phyloP scores from a whole-genome alignment of 2,329 filamentous ascomycete species.

The Aspergillus unguis region DNA sequence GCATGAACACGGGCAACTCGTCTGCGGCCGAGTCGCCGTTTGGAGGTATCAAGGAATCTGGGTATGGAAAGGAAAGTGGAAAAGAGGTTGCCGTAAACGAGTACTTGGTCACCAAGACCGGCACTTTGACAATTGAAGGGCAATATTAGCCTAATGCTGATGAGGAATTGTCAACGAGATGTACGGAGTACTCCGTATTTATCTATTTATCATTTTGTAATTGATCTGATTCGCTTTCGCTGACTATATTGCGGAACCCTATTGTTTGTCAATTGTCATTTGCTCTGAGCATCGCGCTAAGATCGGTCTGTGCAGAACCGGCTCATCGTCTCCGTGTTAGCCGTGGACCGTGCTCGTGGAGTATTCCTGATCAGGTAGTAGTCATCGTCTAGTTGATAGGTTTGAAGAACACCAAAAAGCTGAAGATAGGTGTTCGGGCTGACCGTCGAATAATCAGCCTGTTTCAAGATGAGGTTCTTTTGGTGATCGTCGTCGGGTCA shows the following conservation, averaged over 20 bases:
- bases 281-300: not conserved
- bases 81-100: slow-evolving; percentile 64
- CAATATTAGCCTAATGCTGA: slow-evolving; percentile 40
- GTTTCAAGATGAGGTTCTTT: not conserved
- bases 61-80: slow-evolving; percentile 65
- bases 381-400: not conserved
- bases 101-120: slow-evolving; percentile 63
- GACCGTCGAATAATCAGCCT: not conserved
- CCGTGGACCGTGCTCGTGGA: slow-evolving; percentile 4
- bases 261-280: not conserved
- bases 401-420: not conserved
- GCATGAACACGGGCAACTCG: slow-evolving; percentile 62
- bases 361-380: slow-evolving; percentile 2
- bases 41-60: slow-evolving; percentile 65
- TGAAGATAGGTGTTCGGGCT: not conserved
- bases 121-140: slow-evolving; percentile 59
- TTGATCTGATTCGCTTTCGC: not conserved
- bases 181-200: not conserved
- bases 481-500: not conserved
- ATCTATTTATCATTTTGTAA: not conserved
- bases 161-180: not conserved
- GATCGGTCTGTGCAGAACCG: not conserved
- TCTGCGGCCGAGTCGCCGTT: slow-evolving; percentile 66
- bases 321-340: not conserved
- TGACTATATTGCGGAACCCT: not conserved